Evolutionary conservation across 192 early-diverging fungal species (phyloP).

Genomic region (Tieghemiomyces parasiticus): DNA sequence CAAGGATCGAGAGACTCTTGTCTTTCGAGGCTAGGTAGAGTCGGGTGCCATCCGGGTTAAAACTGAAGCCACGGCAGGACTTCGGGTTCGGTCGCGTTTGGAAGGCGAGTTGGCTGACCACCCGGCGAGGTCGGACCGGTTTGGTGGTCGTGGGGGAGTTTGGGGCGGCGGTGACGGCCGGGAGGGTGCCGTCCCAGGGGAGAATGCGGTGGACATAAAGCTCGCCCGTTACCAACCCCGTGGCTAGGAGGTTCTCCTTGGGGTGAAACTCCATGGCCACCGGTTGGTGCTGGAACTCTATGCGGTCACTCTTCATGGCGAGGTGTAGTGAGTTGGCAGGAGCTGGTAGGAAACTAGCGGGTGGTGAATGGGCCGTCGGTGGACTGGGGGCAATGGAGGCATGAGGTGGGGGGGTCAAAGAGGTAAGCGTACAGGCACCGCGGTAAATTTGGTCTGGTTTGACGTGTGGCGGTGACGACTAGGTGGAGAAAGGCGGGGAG

Average conservation of each 20-base stretch:
- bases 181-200: not conserved
- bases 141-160: conserved; percentile 1
- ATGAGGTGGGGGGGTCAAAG: too few species aligned
- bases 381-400: too few species aligned
- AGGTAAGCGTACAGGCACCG: too few species aligned
- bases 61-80: conserved; percentile 72
- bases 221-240: conserved; percentile 57
- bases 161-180: not conserved
- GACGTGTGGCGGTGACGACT: too few species aligned
- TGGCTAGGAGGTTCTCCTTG: conserved; percentile 40
- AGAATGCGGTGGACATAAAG: conserved; percentile 18
- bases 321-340: too few species aligned
- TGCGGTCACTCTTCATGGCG: conserved; percentile 17
- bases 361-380: too few species aligned
- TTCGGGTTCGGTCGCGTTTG: conserved; percentile 53
- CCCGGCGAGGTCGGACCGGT: conserved; percentile 15
- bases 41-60: conserved; percentile 51
- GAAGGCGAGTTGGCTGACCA: conserved; percentile 30
- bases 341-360: too few species aligned
- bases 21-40: conserved; percentile 74
- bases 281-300: conserved; percentile 31
- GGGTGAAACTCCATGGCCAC: conserved; percentile 64
- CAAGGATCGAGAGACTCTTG: conserved; percentile 61
- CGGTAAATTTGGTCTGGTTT: too few species aligned
- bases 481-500: too few species aligned